phyloP scores from a whole-genome alignment of 2,329 filamentous ascomycete genomes.

The Cladophialophora chaetospira region DNA sequence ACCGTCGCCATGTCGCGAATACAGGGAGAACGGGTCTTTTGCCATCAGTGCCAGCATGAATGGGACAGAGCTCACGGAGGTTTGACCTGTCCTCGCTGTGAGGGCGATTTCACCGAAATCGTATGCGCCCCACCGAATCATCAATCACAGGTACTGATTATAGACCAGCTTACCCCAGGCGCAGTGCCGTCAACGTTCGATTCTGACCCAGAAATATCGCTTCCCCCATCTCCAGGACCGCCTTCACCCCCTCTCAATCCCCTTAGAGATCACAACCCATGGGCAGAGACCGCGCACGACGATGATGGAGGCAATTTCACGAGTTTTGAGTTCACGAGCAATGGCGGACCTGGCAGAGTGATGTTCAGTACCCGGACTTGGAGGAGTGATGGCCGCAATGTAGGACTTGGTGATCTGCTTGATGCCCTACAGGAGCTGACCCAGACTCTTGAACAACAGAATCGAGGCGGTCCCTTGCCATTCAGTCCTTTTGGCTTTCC shows the following conservation, averaged over 20 bases:
- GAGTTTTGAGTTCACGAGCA: slow-evolving; percentile 30
- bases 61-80: slow-evolving; percentile 75
- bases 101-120: slow-evolving; percentile 80
- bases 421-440: slow-evolving; percentile 13
- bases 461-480: slow-evolving; percentile 11
- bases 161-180: slow-evolving; percentile 20
- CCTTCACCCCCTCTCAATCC: slow-evolving; percentile 36
- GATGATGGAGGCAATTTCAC: slow-evolving; percentile 38
- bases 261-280: slow-evolving; percentile 51
- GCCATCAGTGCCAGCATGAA: slow-evolving; percentile 77
- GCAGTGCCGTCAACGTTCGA: slow-evolving; percentile 38
- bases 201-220: slow-evolving; percentile 37
- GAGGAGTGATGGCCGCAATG: slow-evolving; percentile 14
- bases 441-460: slow-evolving; percentile 4
- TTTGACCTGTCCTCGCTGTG: slow-evolving; percentile 75
- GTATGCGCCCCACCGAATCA: slow-evolving; percentile 60
- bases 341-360: slow-evolving; percentile 28
- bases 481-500: slow-evolving; percentile 15
- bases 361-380: slow-evolving; percentile 29
- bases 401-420: slow-evolving; percentile 4
- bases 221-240: slow-evolving; percentile 31
- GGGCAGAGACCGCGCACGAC: slow-evolving; percentile 49
- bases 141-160: background rate
- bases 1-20: slow-evolving; percentile 19
- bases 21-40: slow-evolving; percentile 74